Conservation (phyloP, 805 yeast species). For the Kregervanrija delftensis region DNA sequence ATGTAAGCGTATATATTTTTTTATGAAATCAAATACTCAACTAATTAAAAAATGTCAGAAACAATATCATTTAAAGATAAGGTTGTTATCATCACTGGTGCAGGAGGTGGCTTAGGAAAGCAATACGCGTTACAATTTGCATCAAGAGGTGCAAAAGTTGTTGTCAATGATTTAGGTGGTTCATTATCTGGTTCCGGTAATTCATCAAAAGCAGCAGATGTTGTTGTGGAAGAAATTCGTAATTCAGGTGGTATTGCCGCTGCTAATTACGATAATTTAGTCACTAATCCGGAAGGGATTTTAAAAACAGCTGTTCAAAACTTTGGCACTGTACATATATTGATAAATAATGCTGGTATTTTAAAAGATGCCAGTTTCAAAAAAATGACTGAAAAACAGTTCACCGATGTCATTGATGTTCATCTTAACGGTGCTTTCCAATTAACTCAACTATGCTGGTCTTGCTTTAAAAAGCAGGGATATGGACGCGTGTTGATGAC, state of each 20-base stretch:
- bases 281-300: constrained; percentile 74
- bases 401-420: constrained; percentile 72
- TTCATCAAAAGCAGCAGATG: constrained; percentile 71
- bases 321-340: constrained; percentile 83
- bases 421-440: constrained; percentile 87
- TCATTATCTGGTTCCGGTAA: constrained; percentile 68
- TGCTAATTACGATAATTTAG: constrained; percentile 89
- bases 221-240: constrained; percentile 79
- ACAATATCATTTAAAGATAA: constrained; percentile 59
- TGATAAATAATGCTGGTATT: constrained; percentile 94
- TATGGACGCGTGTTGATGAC: constrained; percentile 89
- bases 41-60: constrained; percentile 8
- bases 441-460: constrained; percentile 89
- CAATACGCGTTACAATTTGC: constrained; percentile 85
- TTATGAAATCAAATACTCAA: too few species aligned
- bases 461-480: constrained; percentile 72
- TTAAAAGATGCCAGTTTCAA: constrained; percentile 81
- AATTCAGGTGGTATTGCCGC: constrained; percentile 78
- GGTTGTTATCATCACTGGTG: constrained; percentile 92
- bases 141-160: constrained; percentile 87
- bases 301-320: constrained; percentile 78
- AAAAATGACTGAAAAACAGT: constrained; percentile 79
- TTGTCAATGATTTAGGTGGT: constrained; percentile 92
- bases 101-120: constrained; percentile 95
- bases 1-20: too few species aligned